Evolutionary conservation across 208 protist species (phyloP).

Genomic region (Leishmania arabica): DNA sequence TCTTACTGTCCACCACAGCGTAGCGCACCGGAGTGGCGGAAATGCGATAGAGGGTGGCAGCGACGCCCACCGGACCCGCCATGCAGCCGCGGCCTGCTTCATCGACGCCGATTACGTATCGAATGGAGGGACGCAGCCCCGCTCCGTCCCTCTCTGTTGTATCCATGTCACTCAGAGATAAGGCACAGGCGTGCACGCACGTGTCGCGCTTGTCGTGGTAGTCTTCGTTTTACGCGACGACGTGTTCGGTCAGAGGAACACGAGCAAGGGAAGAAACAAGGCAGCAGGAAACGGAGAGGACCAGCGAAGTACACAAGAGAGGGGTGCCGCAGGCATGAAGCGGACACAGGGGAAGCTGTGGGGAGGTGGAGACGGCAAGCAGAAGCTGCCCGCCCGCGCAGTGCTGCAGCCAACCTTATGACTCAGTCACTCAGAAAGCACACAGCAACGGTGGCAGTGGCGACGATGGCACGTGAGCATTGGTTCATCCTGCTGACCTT

Average conservation of each 20-base stretch:
- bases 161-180: not conserved
- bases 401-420: not conserved
- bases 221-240: not conserved
- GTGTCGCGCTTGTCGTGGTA: not conserved
- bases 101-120: slow-evolving; percentile 54
- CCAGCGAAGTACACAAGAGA: not conserved
- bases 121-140: slow-evolving; percentile 6
- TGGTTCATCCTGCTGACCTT: not conserved
- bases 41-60: slow-evolving; percentile 41
- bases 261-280: not conserved
- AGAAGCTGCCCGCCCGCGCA: not conserved
- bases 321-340: not conserved
- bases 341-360: not conserved
- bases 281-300: not conserved
- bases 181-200: not conserved
- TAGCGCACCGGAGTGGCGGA: slow-evolving; percentile 15
- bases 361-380: not conserved
- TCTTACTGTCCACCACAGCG: slow-evolving; percentile 49
- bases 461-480: not conserved
- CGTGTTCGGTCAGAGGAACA: not conserved
- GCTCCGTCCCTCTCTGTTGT: slow-evolving; percentile 15
- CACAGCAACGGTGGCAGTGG: not conserved
- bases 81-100: slow-evolving; percentile 65
- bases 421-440: not conserved
- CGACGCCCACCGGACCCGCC: slow-evolving; percentile 54